Percentiles rank a stretch among this genome's conserved stretches.
phyloP scores from a whole-genome alignment of 768 basidiomycete genomes.

The Cyclocybe cylindracea region DNA sequence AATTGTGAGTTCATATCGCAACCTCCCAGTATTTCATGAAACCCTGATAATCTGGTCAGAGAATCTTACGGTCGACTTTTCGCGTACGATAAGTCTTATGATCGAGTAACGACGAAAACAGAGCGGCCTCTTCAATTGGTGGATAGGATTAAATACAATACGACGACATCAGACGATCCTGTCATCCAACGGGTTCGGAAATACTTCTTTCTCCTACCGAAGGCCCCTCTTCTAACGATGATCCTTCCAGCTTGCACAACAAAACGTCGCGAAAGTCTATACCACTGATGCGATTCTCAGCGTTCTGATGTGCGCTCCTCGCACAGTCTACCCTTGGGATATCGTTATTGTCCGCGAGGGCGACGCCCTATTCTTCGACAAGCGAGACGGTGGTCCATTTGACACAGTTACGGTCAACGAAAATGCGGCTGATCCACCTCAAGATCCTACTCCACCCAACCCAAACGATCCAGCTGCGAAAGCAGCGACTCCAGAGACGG shows the following conservation, averaged over 20 bases:
- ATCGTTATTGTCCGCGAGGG: constrained; percentile 94
- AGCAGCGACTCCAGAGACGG: constrained; percentile 58
- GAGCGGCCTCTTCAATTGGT: constrained; percentile 89
- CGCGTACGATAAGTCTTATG: constrained; percentile 92
- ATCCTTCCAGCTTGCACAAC: constrained; percentile 65
- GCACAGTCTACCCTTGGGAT: constrained; percentile 98
- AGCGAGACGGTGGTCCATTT: constrained; percentile 95
- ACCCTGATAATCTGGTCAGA: constrained; percentile 38
- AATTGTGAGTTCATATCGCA: constrained; percentile 59
- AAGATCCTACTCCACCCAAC: constrained; percentile 77
- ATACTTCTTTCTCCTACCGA: not conserved
- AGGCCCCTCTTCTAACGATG: constrained; percentile 8
- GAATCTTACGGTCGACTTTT: constrained; percentile 88
- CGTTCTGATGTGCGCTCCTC: constrained; percentile 93
- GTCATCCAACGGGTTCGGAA: constrained; percentile 82
- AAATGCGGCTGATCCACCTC: constrained; percentile 93
- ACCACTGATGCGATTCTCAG: constrained; percentile 95
- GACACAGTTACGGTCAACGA: constrained; percentile 99
- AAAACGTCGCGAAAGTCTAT: constrained; percentile 84
- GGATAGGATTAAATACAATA: constrained; percentile 96
- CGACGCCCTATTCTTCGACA: constrained; percentile 93
- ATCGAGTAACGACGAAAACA: constrained; percentile 92
- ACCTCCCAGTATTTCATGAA: not conserved
- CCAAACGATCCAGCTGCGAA: constrained; percentile 78
- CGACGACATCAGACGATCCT: constrained; percentile 97